Conservation (phyloP, 495 filamentous ascomycete species). For the Pyrenula aspistea region DNA sequence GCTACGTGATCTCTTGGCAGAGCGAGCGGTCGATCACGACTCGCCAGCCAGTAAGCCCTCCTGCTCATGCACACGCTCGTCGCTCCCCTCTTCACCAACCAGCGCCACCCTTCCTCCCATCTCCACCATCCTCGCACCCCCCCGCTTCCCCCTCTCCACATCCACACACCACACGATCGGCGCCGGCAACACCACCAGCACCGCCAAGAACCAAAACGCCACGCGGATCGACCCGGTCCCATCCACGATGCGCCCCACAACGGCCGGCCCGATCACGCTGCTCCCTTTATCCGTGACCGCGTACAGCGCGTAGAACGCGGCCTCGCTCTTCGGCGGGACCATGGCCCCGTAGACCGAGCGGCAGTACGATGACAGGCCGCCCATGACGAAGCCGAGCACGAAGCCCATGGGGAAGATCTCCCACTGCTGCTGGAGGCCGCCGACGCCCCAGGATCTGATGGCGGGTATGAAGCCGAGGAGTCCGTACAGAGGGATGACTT, state of each 20-base stretch:
- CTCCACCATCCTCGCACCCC: conserved; percentile 55
- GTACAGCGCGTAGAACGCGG: conserved; percentile 86
- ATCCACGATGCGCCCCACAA: conserved; percentile 78
- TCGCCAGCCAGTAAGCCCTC: no score
- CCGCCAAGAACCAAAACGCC: conserved; percentile 80
- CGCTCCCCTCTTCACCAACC: no score
- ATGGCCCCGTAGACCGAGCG: conserved; percentile 74
- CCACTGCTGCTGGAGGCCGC: conserved; percentile 77
- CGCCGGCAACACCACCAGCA: conserved; percentile 62
- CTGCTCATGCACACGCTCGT: no score
- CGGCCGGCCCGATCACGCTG: conserved; percentile 76
- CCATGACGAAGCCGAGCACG: conserved; percentile 76
- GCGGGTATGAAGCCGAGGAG: conserved; percentile 74
- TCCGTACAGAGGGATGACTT: conserved; percentile 77
- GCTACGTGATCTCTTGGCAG: no score
- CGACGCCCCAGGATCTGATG: conserved; percentile 55
- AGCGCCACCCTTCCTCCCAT: no score
- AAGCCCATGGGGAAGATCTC: conserved; percentile 83
- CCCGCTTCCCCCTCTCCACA: conserved; percentile 63
- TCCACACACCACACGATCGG: conserved; percentile 69
- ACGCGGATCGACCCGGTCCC: conserved; percentile 69
- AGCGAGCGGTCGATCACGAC: no score
- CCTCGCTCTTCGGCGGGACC: conserved; percentile 81
- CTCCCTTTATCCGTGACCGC: conserved; percentile 91
- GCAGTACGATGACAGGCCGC: conserved; percentile 75